Conservation (phyloP, 805 yeast genomes). For the Candida verbasci region DNA sequence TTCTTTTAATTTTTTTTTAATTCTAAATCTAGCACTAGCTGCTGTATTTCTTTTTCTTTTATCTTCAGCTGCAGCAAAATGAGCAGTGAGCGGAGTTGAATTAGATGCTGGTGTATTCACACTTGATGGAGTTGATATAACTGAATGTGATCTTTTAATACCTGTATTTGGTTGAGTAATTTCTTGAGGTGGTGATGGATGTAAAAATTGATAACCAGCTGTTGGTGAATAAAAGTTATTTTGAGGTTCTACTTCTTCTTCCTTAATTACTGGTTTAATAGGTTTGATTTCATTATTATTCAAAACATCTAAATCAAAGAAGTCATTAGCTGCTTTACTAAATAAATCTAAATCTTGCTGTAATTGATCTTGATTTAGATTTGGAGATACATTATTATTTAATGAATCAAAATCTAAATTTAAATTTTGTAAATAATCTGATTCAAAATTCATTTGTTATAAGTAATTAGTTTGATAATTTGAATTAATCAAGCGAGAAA, state of each 20-base stretch:
- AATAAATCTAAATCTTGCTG: constrained; percentile 34
- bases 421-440: constrained; percentile 36
- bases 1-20: constrained; percentile 88
- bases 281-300: constrained; percentile 11
- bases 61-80: constrained; percentile 45
- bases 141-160: constrained; percentile 1
- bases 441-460: constrained; percentile 42
- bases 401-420: constrained; percentile 32
- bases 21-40: constrained; percentile 89
- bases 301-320: constrained; percentile 10
- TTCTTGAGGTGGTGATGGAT: not conserved
- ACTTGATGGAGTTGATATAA: constrained; percentile 1
- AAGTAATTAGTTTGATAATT: not conserved
- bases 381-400: constrained; percentile 9
- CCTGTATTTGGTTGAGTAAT: not conserved
- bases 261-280: constrained; percentile 7
- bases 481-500: no score
- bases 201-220: not conserved
- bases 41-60: constrained; percentile 88
- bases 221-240: not conserved
- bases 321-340: constrained; percentile 18
- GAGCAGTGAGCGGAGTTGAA: no score
- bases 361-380: constrained; percentile 21
- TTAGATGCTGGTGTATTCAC: not conserved
- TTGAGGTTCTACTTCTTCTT: not conserved